A percentile compares a stretch with the other conserved stretches of the same genome.
These are phyloP conservation scores for Dactylonectria estremocensis DNA, from an alignment of 2,329 filamentous ascomycete genomes.

Conservation along the genomic window DNA sequence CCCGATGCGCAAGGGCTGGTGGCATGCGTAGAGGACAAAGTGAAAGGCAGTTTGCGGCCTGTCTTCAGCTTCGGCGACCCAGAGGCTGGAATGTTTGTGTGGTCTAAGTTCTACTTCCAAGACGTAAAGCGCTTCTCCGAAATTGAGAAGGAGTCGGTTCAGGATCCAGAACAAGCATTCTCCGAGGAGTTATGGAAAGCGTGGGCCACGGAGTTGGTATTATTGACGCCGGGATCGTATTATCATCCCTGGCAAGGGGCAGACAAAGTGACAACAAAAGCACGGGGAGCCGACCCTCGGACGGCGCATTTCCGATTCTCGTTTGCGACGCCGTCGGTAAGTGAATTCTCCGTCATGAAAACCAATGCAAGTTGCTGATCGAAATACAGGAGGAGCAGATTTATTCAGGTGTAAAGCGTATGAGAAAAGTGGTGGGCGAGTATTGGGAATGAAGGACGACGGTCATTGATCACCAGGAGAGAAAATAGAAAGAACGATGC, in stretches of 20 bases:
- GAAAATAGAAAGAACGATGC: neutral
- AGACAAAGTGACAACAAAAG: slow-evolving; percentile 44
- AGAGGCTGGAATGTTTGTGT: slow-evolving; percentile 52
- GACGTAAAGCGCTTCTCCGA: slow-evolving; percentile 34
- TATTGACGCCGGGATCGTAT: slow-evolving; percentile 51
- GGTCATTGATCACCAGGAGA: neutral
- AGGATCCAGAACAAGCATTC: slow-evolving; percentile 46
- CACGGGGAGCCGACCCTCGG: slow-evolving; percentile 40
- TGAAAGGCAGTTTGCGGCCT: slow-evolving; percentile 26
- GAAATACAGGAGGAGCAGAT: slow-evolving; percentile 24
- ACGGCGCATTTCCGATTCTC: slow-evolving; percentile 49
- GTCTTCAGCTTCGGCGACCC: slow-evolving; percentile 51
- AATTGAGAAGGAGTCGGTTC: slow-evolving; percentile 34
- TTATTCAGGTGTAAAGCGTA: slow-evolving; percentile 11
- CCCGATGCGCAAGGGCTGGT: slow-evolving; percentile 39
- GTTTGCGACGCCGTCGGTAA: slow-evolving; percentile 49
- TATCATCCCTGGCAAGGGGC: slow-evolving; percentile 52
- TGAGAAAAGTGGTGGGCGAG: slow-evolving; percentile 15
- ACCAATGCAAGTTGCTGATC: neutral
- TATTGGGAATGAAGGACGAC: slow-evolving; percentile 14
- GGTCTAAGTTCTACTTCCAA: slow-evolving; percentile 50
- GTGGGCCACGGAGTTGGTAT: slow-evolving; percentile 39
- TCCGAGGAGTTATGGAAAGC: slow-evolving; percentile 42
- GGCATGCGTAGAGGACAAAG: slow-evolving; percentile 32
- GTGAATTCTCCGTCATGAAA: slow-evolving; percentile 4